Evolutionary conservation across 179 eudicot species (phyloP).

Genomic region (Heliamphora pulchella): DNA sequence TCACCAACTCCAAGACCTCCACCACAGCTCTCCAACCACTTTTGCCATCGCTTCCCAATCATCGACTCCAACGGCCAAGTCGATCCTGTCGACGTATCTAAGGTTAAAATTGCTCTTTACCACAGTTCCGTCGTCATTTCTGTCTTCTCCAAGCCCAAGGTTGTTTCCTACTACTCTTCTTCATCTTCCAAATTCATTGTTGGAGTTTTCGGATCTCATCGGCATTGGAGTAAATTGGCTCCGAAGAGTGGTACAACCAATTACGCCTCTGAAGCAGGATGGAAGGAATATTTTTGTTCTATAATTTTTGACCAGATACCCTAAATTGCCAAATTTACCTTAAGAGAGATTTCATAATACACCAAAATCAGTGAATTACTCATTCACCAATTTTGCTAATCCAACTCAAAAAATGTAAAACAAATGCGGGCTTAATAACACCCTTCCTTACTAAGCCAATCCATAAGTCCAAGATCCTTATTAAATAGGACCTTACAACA

Average conservation of each 20-base stretch:
- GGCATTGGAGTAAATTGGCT: constrained; percentile 31
- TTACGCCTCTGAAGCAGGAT: constrained; percentile 22
- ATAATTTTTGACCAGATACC: too few relatives aligned
- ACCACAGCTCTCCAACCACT: constrained; percentile 47
- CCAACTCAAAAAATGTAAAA: too few relatives aligned
- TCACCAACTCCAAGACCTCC: constrained; percentile 38
- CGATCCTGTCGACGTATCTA: constrained; percentile 33
- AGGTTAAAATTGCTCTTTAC: constrained; percentile 52
- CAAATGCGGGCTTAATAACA: too few relatives aligned
- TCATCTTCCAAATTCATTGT: neutral
- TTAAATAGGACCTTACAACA: too few relatives aligned
- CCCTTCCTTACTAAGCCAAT: too few relatives aligned
- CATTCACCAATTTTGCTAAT: too few relatives aligned
- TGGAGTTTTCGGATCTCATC: neutral
- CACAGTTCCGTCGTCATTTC: constrained; percentile 70
- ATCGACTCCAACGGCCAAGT: constrained; percentile 18
- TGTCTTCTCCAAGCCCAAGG: constrained; percentile 40
- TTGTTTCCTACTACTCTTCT: neutral
- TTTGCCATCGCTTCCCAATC: constrained; percentile 57
- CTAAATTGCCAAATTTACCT: too few relatives aligned
- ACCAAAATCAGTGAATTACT: too few relatives aligned
- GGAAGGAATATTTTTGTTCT: too few relatives aligned
- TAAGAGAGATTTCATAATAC: too few relatives aligned
- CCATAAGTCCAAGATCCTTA: too few relatives aligned
- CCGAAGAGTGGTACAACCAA: constrained; percentile 30